Evolutionary conservation across 176 grass and related monocot species (phyloP).

Genomic region (Themeda triandra): DNA sequence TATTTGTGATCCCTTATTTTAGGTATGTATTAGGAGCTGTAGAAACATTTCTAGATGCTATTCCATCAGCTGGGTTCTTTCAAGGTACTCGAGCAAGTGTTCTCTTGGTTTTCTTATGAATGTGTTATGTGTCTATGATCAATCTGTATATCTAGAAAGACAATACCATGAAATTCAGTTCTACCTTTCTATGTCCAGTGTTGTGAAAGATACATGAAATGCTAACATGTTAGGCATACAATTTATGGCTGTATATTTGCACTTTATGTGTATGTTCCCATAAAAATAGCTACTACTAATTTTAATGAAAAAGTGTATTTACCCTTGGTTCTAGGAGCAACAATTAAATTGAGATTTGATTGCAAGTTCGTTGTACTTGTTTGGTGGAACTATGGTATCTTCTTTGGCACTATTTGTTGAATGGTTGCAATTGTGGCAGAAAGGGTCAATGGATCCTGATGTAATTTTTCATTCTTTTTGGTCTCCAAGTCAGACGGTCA

Average conservation of each 20-base stretch:
- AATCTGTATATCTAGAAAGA: not conserved
- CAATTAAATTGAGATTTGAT: not conserved
- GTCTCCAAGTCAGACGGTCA: not conserved
- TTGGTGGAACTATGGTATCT: not conserved
- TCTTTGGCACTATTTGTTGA: not conserved
- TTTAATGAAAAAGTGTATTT: not conserved
- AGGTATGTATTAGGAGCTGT: conserved; percentile 99
- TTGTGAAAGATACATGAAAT: not conserved
- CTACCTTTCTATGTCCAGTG: not conserved
- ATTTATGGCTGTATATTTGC: not conserved
- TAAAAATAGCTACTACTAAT: not conserved
- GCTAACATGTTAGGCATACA: not conserved
- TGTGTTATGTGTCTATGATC: not conserved
- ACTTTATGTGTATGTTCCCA: not conserved
- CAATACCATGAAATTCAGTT: not conserved
- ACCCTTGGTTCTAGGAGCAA: not conserved
- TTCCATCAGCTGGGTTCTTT: conserved; percentile 86
- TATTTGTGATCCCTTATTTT: not conserved
- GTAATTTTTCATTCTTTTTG: not conserved
- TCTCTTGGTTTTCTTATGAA: not conserved
- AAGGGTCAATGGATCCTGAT: not conserved
- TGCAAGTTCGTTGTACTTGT: not conserved
- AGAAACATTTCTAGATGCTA: conserved; percentile 95
- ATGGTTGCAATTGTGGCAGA: not conserved
- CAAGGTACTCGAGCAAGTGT: conserved; percentile 42